These are phyloP conservation scores for Blastocystis sp. DNA, from an alignment of 352 stramenopile species.

Conservation along the genomic window DNA sequence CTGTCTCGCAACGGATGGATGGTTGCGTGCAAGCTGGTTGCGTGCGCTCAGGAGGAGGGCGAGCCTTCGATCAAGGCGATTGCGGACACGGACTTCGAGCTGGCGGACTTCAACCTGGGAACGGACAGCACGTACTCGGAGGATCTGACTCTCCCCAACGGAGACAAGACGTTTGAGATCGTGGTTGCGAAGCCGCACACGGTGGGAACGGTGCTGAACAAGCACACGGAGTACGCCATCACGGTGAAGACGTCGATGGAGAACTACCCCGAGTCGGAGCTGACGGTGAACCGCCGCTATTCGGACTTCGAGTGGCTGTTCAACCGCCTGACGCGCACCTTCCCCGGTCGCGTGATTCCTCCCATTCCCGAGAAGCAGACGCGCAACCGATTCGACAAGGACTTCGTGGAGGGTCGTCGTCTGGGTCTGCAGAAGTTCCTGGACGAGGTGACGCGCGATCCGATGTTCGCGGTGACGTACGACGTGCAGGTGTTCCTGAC, in stretches of 20 bases:
- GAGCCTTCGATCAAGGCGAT: constrained; percentile 55
- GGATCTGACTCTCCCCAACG: constrained; percentile 27
- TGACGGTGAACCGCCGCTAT: constrained; percentile 49
- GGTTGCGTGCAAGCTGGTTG: constrained; percentile 51
- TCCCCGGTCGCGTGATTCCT: constrained; percentile 48
- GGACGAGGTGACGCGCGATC: constrained; percentile 42
- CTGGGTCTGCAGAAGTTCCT: constrained; percentile 55
- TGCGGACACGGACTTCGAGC: constrained; percentile 4
- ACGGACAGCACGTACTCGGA: constrained; percentile 27
- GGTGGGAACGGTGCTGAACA: constrained; percentile 41
- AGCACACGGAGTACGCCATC: constrained; percentile 55
- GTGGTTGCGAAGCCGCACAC: constrained; percentile 36
- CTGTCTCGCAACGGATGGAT: constrained; percentile 48
- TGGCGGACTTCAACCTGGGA: constrained; percentile 16
- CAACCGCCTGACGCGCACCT: constrained; percentile 25
- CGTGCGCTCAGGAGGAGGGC: constrained; percentile 44
- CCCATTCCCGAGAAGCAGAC: constrained; percentile 56
- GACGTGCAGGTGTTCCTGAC: constrained; percentile 56
- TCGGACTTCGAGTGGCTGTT: constrained; percentile 55
- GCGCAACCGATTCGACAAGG: constrained; percentile 53
- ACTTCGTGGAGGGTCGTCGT: constrained; percentile 50
- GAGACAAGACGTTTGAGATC: constrained; percentile 11
- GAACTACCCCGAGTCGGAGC: constrained; percentile 21
- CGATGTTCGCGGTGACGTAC: constrained; percentile 33
- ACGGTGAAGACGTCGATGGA: constrained; percentile 48